Percentiles rank a stretch among this genome's conserved stretches.
phyloP scores from a whole-genome alignment of 495 filamentous ascomycete species.

The Penicillium herquei region DNA sequence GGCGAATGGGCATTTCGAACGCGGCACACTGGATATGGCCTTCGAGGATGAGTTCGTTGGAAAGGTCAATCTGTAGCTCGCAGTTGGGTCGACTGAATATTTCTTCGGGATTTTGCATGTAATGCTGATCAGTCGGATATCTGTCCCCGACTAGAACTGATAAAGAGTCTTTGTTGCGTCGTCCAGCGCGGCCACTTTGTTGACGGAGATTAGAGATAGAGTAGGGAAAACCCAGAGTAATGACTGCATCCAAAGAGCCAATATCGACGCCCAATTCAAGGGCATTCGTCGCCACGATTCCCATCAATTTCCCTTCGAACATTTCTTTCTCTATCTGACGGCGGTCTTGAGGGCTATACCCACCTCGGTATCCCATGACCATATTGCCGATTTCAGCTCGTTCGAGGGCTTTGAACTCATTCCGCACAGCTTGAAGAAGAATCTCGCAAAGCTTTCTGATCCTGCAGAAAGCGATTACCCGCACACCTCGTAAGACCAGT shows the following conservation, averaged over 20 bases:
- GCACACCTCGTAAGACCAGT: constrained; percentile 80
- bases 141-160: constrained; percentile 89
- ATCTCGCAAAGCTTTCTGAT: constrained; percentile 86
- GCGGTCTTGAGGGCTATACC: constrained; percentile 93
- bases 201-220: constrained; percentile 92
- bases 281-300: constrained; percentile 91
- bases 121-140: constrained; percentile 91
- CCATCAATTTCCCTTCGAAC: constrained; percentile 92
- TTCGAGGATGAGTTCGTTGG: constrained; percentile 86
- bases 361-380: constrained; percentile 94
- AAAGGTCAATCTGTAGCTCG: constrained; percentile 83
- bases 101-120: constrained; percentile 94
- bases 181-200: constrained; percentile 89
- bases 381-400: constrained; percentile 69
- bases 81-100: constrained; percentile 93
- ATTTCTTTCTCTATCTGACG: constrained; percentile 90
- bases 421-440: constrained; percentile 75
- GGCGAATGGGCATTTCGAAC: constrained; percentile 86
- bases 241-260: constrained; percentile 88
- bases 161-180: constrained; percentile 90
- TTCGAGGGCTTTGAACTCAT: constrained; percentile 70
- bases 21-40: constrained; percentile 96
- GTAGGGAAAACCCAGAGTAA: constrained; percentile 93
- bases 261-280: constrained; percentile 96
- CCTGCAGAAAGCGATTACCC: constrained; percentile 92